Percentiles rank a stretch among this genome's conserved stretches.
phyloP scores from a whole-genome alignment of 208 protist genomes.

The Trypanosoma brucei region DNA sequence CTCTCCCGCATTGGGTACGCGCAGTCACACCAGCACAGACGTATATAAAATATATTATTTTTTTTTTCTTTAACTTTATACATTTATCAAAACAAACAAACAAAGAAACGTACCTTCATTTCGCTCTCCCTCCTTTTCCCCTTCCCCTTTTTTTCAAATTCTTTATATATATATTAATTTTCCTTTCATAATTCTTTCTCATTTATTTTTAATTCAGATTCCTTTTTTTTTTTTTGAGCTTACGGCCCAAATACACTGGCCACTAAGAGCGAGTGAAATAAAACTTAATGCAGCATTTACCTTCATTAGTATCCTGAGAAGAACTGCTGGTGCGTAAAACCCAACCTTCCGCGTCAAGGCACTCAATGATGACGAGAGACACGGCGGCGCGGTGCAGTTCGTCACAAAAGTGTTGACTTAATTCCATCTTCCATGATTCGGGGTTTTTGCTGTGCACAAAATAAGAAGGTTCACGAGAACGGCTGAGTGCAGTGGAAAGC shows the following conservation, averaged over 20 bases:
- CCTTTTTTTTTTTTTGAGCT: constrained; percentile 7
- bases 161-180: too few relatives aligned
- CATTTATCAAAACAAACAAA: too few relatives aligned
- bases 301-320: constrained; percentile 31
- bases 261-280: constrained; percentile 58
- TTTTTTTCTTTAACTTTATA: too few relatives aligned
- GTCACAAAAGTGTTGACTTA: constrained; percentile 89
- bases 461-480: constrained; percentile 64
- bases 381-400: constrained; percentile 84
- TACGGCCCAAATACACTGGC: not conserved
- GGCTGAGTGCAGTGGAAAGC: constrained; percentile 67
- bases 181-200: too few relatives aligned
- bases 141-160: too few relatives aligned
- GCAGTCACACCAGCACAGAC: too few relatives aligned
- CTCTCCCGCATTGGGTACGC: too few relatives aligned
- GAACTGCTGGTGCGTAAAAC: constrained; percentile 69
- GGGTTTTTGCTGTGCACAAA: constrained; percentile 75
- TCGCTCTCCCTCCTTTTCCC: too few relatives aligned
- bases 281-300: constrained; percentile 72
- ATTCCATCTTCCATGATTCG: constrained; percentile 86
- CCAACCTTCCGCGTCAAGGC: constrained; percentile 85
- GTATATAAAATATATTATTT: too few relatives aligned
- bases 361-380: constrained; percentile 71
- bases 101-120: too few relatives aligned
- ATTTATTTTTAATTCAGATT: not conserved